Conservation (phyloP, 495 filamentous ascomycete species). For the Lindgomyces ingoldianus region DNA sequence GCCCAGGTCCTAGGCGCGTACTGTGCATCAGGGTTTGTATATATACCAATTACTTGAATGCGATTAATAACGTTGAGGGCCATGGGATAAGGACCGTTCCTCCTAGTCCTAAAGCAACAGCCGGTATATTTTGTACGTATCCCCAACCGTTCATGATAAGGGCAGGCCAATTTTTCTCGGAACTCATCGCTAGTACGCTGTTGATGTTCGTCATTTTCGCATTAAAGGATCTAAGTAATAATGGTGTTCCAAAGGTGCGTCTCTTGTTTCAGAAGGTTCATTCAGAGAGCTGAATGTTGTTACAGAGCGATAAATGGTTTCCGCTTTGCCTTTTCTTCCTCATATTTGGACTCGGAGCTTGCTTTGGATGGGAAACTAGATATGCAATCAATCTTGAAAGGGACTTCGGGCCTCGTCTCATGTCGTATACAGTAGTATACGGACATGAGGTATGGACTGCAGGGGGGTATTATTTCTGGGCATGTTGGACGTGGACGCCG, state of each 20-base stretch:
- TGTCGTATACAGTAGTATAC: slow-evolving; percentile 64
- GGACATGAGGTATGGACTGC: slow-evolving; percentile 64
- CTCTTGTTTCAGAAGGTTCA: slow-evolving; percentile 20
- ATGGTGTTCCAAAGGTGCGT: slow-evolving; percentile 35
- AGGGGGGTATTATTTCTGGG: slow-evolving; percentile 66
- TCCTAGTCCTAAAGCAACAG: slow-evolving; percentile 57
- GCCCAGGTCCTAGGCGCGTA: slow-evolving; percentile 45
- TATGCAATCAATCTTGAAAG: slow-evolving; percentile 69
- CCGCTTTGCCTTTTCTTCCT: slow-evolving; percentile 64
- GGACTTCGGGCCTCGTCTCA: slow-evolving; percentile 67
- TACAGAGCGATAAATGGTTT: slow-evolving; percentile 47
- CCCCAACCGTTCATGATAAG: slow-evolving; percentile 62
- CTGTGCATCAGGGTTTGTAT: slow-evolving; percentile 41
- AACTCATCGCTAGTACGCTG: slow-evolving; percentile 62
- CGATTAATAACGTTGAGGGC: slow-evolving; percentile 59
- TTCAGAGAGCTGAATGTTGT: background rate
- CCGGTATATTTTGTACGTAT: slow-evolving; percentile 68
- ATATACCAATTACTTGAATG: slow-evolving; percentile 47
- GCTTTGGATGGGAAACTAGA: slow-evolving; percentile 70
- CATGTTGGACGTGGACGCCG: slow-evolving; percentile 36
- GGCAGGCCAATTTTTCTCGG: slow-evolving; percentile 62
- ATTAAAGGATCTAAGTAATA: slow-evolving; percentile 57
- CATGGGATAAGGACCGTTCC: slow-evolving; percentile 58
- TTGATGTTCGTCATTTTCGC: slow-evolving; percentile 70
- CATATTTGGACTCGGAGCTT: slow-evolving; percentile 67